A percentile compares a stretch with the other conserved stretches of the same genome.
Evolutionary conservation across 106 monocot genomes (phyloP).

Genomic region (Alisma plantagoaquatica): DNA sequence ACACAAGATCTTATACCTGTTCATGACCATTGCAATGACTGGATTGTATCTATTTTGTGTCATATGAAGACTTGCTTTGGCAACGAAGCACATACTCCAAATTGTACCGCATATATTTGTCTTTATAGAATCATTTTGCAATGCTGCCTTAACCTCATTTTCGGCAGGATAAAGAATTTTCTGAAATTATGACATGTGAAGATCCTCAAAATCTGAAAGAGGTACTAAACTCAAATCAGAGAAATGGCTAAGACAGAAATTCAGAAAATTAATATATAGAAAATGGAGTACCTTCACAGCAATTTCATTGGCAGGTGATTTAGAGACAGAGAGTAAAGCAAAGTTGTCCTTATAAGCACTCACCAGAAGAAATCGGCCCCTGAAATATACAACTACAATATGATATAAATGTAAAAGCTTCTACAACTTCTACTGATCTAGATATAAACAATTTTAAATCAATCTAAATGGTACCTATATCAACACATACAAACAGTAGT

Average conservation of each 20-base stretch:
- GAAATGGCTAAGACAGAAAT: neutral
- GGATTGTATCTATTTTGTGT: conserved; percentile 35
- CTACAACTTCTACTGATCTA: neutral
- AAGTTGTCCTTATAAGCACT: conserved; percentile 74
- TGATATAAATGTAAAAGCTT: neutral
- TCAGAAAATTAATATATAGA: conserved; percentile 1
- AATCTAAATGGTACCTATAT: too few relatives aligned
- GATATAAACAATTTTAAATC: too few relatives aligned
- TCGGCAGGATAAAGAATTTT: conserved; percentile 76
- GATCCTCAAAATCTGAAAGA: conserved; percentile 75
- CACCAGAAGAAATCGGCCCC: conserved; percentile 79
- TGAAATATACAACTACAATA: conserved; percentile 17
- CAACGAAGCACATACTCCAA: conserved; percentile 98
- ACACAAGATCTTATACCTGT: conserved; percentile 38
- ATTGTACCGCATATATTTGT: conserved; percentile 53
- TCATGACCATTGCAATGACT: conserved; percentile 61
- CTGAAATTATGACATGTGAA: conserved; percentile 85
- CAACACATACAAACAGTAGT: neutral
- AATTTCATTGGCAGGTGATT: conserved; percentile 28
- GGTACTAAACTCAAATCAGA: conserved; percentile 41
- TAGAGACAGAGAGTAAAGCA: conserved; percentile 53
- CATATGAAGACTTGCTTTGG: conserved; percentile 22
- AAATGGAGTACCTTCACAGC: neutral
- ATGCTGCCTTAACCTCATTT: conserved; percentile 29
- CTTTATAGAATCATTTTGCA: conserved; percentile 11